Conservation (phyloP, 768 basidiomycete genomes). For the Sporobolomyces phaffii region DNA sequence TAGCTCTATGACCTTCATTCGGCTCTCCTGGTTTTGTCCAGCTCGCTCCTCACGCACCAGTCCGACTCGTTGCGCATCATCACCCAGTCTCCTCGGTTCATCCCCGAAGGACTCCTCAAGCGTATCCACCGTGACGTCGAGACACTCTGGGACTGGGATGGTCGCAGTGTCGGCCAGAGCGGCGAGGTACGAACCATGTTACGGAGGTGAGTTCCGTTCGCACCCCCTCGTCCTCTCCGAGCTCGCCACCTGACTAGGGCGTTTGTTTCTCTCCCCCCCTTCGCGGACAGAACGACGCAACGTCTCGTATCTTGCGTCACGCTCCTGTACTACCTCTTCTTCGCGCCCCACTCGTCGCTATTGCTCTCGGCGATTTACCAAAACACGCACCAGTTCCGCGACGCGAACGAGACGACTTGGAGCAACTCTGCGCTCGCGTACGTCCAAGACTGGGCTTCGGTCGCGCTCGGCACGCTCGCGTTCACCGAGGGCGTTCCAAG, state of each 20-base stretch:
- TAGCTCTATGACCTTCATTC: constrained; percentile 15
- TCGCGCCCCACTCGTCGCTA: constrained; percentile 20
- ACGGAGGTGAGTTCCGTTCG: constrained; percentile 3
- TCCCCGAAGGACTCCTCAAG: constrained; percentile 25
- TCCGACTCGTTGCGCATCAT: constrained; percentile 20
- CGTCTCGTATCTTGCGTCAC: constrained; percentile 19
- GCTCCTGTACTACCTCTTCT: constrained; percentile 33
- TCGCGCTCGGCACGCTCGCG: constrained; percentile 25
- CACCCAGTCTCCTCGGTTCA: constrained; percentile 6
- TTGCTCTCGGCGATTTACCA: constrained; percentile 3
- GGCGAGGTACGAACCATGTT: neutral
- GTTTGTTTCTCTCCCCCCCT: neutral
- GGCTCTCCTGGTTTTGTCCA: constrained; percentile 14
- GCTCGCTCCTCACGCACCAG: constrained; percentile 10
- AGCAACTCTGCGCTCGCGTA: neutral
- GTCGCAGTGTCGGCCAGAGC: neutral
- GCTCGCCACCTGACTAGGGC: too few relatives aligned
- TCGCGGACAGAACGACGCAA: neutral
- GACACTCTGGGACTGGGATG: constrained; percentile 34
- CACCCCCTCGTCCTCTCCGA: too few relatives aligned
- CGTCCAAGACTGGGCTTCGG: constrained; percentile 9
- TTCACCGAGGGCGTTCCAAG: constrained; percentile 26
- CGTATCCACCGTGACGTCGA: constrained; percentile 21
- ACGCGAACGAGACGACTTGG: neutral
- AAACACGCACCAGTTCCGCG: neutral